Conservation (phyloP, 2,329 filamentous ascomycete species). For the Stromatinia cepivora region DNA sequence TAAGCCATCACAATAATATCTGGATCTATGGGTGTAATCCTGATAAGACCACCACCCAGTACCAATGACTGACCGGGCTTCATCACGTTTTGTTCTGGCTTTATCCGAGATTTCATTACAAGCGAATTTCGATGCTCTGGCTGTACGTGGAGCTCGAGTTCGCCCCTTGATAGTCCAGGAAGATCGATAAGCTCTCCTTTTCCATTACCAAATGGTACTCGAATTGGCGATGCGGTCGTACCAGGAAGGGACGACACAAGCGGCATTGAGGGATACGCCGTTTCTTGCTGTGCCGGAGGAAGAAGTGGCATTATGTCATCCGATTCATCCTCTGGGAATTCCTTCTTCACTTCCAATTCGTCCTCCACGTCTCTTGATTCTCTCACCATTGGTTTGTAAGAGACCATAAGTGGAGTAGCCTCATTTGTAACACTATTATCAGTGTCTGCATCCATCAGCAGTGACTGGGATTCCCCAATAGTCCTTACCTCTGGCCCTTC, state of each 20-base stretch:
- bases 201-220: slow-evolving; percentile 82
- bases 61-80: slow-evolving; percentile 78
- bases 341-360: slow-evolving; percentile 19
- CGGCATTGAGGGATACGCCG: slow-evolving; percentile 79
- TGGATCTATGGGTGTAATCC: slow-evolving; percentile 74
- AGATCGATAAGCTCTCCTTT: slow-evolving; percentile 92
- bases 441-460: not conserved
- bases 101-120: slow-evolving; percentile 75
- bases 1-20: slow-evolving; percentile 73
- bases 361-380: slow-evolving; percentile 28
- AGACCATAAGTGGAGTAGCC: not conserved
- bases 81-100: slow-evolving; percentile 71
- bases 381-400: not conserved
- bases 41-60: slow-evolving; percentile 74
- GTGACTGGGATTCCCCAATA: not conserved
- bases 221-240: slow-evolving; percentile 92
- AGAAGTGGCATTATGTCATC: slow-evolving; percentile 55
- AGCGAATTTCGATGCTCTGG: slow-evolving; percentile 65
- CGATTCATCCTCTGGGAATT: slow-evolving; percentile 17
- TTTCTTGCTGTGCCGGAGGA: slow-evolving; percentile 72
- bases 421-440: not conserved
- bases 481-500: not conserved
- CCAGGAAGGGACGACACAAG: slow-evolving; percentile 84
- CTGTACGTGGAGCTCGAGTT: slow-evolving; percentile 69
- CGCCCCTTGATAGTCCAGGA: slow-evolving; percentile 76